These are phyloP conservation scores for Penicillium lagena DNA, from an alignment of 495 filamentous ascomycete species.

Conservation along the genomic window DNA sequence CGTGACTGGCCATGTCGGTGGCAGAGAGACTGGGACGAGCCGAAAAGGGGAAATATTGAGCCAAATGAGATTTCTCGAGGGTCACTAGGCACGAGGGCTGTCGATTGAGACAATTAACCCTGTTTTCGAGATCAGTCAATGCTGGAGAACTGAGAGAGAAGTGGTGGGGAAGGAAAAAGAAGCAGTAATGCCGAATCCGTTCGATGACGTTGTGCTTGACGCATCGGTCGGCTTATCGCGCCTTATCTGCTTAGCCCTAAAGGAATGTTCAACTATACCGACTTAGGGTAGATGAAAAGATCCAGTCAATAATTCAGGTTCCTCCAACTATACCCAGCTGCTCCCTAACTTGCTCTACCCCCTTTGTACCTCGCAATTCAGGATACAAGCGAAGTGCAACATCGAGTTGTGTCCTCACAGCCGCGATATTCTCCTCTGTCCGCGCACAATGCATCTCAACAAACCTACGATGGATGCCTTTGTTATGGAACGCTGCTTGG, in stretches of 20 bases:
- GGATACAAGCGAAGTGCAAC: slow-evolving; percentile 12
- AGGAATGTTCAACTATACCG: no score
- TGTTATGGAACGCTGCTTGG: slow-evolving; percentile 9
- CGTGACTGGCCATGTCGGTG: slow-evolving; percentile 21
- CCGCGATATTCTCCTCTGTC: slow-evolving; percentile 9
- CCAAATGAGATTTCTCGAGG: not conserved
- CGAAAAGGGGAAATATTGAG: not conserved
- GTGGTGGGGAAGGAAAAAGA: slow-evolving; percentile 3
- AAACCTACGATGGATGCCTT: slow-evolving; percentile 8
- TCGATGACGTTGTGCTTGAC: slow-evolving; percentile 28
- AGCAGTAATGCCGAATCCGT: slow-evolving; percentile 9
- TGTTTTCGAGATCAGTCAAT: no score
- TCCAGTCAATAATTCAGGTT: no score
- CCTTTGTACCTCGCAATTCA: slow-evolving; percentile 1
- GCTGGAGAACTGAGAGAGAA: not conserved
- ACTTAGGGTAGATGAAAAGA: no score
- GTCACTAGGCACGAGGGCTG: no score
- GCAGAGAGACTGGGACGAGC: not conserved
- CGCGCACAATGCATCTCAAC: slow-evolving; percentile 7
- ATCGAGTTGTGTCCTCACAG: slow-evolving; percentile 8
- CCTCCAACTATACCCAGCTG: no score
- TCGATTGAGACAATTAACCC: no score
- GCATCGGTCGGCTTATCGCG: slow-evolving; percentile 16
- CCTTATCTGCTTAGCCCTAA: slow-evolving; percentile 10
- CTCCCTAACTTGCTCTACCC: no score